Evolutionary conservation across 2,329 filamentous ascomycete genomes (phyloP).

Genomic region (Clarireedia paspali): DNA sequence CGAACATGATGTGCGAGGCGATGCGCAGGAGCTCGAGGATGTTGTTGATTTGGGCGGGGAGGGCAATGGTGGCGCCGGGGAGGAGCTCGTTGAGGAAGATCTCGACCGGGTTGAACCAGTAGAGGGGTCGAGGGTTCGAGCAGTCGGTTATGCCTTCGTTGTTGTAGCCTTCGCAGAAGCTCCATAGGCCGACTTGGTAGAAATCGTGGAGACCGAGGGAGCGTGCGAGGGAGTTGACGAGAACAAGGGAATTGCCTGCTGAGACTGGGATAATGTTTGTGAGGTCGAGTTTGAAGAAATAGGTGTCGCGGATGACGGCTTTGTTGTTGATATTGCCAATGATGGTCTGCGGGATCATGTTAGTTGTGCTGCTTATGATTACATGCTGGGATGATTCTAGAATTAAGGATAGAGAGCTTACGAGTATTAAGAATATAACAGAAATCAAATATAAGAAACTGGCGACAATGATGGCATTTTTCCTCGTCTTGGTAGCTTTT

Average conservation of each 20-base stretch:
- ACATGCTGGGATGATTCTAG: too few relatives aligned
- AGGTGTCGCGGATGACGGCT: constrained; percentile 59
- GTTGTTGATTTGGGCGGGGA: constrained; percentile 65
- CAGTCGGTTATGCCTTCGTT: constrained; percentile 69
- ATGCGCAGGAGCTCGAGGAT: constrained; percentile 68
- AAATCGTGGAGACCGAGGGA: constrained; percentile 87
- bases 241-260: constrained; percentile 44
- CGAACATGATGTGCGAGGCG: constrained; percentile 82
- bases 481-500: constrained; percentile 44
- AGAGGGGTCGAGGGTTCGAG: constrained; percentile 60
- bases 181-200: constrained; percentile 89
- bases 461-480: constrained; percentile 49
- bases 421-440: constrained; percentile 72
- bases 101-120: constrained; percentile 86
- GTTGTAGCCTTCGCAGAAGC: constrained; percentile 80
- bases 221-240: constrained; percentile 83
- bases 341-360: constrained; percentile 38
- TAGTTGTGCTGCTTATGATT: neutral
- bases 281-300: constrained; percentile 79
- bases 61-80: constrained; percentile 71
- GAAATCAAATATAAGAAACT: constrained; percentile 65
- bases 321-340: constrained; percentile 65
- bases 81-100: constrained; percentile 76
- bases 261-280: constrained; percentile 52
- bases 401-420: constrained; percentile 30